phyloP scores from a whole-genome alignment of 257 asterid genomes.

The Solanum tarijense region DNA sequence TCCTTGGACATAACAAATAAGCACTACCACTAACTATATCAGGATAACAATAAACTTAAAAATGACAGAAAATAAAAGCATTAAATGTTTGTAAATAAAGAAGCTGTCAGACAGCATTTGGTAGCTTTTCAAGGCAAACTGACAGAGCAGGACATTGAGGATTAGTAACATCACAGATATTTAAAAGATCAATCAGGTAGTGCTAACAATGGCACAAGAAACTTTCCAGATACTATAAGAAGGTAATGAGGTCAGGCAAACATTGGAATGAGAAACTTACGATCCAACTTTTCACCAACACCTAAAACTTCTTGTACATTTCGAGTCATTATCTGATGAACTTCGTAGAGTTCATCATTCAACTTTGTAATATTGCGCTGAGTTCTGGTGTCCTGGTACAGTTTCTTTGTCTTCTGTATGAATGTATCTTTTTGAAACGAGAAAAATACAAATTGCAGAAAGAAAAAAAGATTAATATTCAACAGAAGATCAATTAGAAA shows the following conservation, averaged over 20 bases:
- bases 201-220: not conserved
- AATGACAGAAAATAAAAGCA: not conserved
- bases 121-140: not conserved
- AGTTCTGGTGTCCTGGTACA: constrained; percentile 94
- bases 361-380: constrained; percentile 80
- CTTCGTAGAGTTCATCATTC: constrained; percentile 98
- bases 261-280: constrained; percentile 38
- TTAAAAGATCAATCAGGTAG: not conserved
- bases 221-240: not conserved
- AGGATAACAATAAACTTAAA: not conserved
- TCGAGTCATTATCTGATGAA: constrained; percentile 98
- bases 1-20: not conserved
- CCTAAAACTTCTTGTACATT: constrained; percentile 98
- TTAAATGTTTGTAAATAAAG: not conserved
- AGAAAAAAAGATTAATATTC: not conserved
- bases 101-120: not conserved
- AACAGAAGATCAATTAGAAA: not conserved
- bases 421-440: constrained; percentile 50
- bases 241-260: not conserved
- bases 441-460: constrained; percentile 6
- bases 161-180: not conserved
- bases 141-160: not conserved
- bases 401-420: constrained; percentile 82
- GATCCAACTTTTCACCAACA: constrained; percentile 96
- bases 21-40: not conserved